phyloP scores from a whole-genome alignment of 306 rosid species.

The Potentilla sterilis region DNA sequence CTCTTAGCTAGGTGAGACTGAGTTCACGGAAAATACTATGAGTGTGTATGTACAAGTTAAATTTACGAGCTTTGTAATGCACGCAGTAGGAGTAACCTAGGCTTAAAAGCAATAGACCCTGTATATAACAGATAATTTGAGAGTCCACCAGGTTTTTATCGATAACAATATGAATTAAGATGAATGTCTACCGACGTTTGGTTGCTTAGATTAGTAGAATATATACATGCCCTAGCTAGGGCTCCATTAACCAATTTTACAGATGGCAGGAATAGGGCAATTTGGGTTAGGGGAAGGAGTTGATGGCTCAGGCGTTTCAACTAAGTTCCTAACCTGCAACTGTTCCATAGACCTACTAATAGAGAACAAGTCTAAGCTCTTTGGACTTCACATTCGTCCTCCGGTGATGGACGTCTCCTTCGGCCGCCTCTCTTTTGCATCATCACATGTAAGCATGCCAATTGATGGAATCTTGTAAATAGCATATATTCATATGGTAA shows the following conservation, averaged over 20 bases:
- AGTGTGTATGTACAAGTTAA: too few relatives aligned
- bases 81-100: too few relatives aligned
- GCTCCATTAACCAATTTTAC: neutral
- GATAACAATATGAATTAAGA: too few relatives aligned
- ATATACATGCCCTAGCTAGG: too few relatives aligned
- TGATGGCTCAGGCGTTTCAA: constrained; percentile 77
- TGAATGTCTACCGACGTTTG: too few relatives aligned
- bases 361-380: constrained; percentile 79
- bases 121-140: too few relatives aligned
- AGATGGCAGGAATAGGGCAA: constrained; percentile 55
- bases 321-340: constrained; percentile 66
- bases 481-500: neutral
- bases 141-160: too few relatives aligned
- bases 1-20: too few relatives aligned
- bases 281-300: constrained; percentile 85
- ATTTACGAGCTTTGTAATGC: too few relatives aligned
- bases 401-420: constrained; percentile 60
- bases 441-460: constrained; percentile 44
- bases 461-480: neutral
- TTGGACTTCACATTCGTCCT: constrained; percentile 76
- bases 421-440: constrained; percentile 64
- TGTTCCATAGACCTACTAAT: constrained; percentile 54
- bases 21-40: too few relatives aligned
- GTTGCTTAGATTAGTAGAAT: too few relatives aligned
- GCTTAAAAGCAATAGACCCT: too few relatives aligned